Conservation (phyloP, 768 basidiomycete genomes). For the Auricularia sp. region DNA sequence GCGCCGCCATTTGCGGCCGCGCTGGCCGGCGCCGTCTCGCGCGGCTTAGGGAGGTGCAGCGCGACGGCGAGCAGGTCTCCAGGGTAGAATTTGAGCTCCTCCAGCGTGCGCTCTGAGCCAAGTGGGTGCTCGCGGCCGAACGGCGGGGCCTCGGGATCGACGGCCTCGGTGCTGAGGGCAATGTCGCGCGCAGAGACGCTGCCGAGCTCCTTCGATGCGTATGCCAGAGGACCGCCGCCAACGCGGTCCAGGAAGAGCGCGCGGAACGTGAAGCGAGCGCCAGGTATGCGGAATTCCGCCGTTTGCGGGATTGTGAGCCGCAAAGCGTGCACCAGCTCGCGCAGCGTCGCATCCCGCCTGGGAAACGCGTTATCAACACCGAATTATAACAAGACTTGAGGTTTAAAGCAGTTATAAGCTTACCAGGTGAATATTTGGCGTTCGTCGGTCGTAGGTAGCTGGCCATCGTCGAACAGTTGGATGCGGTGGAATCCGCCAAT, state of each 20-base stretch:
- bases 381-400: not conserved
- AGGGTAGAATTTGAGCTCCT: constrained; percentile 69
- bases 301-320: constrained; percentile 59
- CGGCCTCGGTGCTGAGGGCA: constrained; percentile 48
- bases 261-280: constrained; percentile 72
- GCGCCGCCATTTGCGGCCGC: constrained; percentile 40
- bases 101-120: constrained; percentile 60
- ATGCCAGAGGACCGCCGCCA: constrained; percentile 47
- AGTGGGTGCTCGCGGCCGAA: constrained; percentile 26
- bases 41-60: constrained; percentile 61
- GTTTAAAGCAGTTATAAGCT: constrained; percentile 8
- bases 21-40: constrained; percentile 31
- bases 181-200: constrained; percentile 77
- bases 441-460: constrained; percentile 68
- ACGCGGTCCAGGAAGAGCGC: constrained; percentile 61
- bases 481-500: constrained; percentile 69
- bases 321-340: constrained; percentile 68
- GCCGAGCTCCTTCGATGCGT: constrained; percentile 69
- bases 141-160: constrained; percentile 1
- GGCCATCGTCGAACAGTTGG: constrained; percentile 65
- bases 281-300: constrained; percentile 68
- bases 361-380: not conserved
- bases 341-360: constrained; percentile 77
- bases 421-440: constrained; percentile 78
- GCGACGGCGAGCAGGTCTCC: constrained; percentile 71